Evolutionary conservation across 495 filamentous ascomycete species (phyloP), one percentile per base, ranked within the genome.

Genomic region (Podospora comata): DNA sequence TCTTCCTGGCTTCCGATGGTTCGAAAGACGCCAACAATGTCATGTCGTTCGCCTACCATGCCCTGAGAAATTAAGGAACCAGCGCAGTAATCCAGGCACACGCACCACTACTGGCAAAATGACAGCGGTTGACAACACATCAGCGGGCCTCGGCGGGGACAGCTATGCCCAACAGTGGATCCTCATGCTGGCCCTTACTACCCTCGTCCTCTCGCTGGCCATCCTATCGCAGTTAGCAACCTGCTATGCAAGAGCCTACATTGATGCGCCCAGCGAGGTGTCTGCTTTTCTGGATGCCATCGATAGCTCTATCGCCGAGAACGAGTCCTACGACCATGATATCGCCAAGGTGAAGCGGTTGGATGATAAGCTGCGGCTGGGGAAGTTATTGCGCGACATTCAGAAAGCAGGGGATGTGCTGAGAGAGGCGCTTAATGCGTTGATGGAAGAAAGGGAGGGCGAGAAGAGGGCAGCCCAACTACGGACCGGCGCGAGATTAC

Each of bases 291-390:
- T 85, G 68, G 83, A 86, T 56, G 75, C 79, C 44, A 75, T 83
- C 34, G 84, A 84, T 68, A 83, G 76, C 69, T 82, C 81, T 7
- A 74, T 82, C 60, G 74, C 79, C 65, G 81, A 85, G 68, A 84
- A 81, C 75, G 85, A 81, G 76, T 83, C 72, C 74, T 88, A 84
- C 75, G 84, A 80, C 78, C 82, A 76, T 74, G 86, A 82, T 75
- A 80, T 81, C 70, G 76, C 74, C 62, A 82, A 82, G 69, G 77
- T 85, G 7, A 76, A 73, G 78, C 75, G 80, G 55, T 75, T 89
- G 70, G 77, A 85, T 72, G 80, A 86, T 69, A 81, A 86, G 72
- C 34, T 85, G 30, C 74, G 85, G 71, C 77, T 89, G 74, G 69
- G 73, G 67, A 66, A 83, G 61, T 71, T 85, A 39, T 73, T 86